Evolutionary conservation across 2,329 filamentous ascomycete genomes (phyloP).

Genomic region (Cercospora berteroae): DNA sequence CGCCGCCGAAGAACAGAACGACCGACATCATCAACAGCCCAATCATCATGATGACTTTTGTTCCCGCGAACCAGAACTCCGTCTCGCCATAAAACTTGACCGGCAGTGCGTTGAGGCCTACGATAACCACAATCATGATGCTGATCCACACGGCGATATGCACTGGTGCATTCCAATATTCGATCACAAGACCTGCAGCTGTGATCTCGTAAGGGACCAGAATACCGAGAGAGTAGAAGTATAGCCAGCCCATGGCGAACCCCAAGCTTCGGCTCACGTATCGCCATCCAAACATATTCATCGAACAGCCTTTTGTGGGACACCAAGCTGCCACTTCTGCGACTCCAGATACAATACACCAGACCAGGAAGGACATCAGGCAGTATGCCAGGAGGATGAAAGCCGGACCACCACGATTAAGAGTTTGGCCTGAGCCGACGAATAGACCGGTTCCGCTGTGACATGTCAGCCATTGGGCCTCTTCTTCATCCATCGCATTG

Average conservation of each 20-base stretch:
- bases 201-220: conserved; percentile 41
- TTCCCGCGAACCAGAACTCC: conserved; percentile 43
- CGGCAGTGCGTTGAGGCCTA: conserved; percentile 49
- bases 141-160: conserved; percentile 43
- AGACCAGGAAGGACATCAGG: conserved; percentile 46
- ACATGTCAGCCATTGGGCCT: conserved; percentile 16
- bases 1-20: conserved; percentile 57
- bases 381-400: conserved; percentile 45
- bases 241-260: conserved; percentile 49
- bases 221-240: conserved; percentile 43
- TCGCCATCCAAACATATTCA: conserved; percentile 50
- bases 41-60: conserved; percentile 52
- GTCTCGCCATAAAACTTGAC: conserved; percentile 53
- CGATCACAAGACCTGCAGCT: conserved; percentile 37
- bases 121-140: conserved; percentile 40
- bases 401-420: conserved; percentile 41
- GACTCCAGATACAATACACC: conserved; percentile 48
- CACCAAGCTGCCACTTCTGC: conserved; percentile 61
- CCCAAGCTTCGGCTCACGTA: conserved; percentile 47
- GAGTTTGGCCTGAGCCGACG: conserved; percentile 41
- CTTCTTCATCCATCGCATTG: background rate
- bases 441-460: conserved; percentile 38
- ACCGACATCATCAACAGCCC: conserved; percentile 54
- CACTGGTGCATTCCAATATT: conserved; percentile 39
- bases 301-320: conserved; percentile 53